phyloP scores from a whole-genome alignment of 352 stramenopile genomes.

The Phytophthora citricola region DNA sequence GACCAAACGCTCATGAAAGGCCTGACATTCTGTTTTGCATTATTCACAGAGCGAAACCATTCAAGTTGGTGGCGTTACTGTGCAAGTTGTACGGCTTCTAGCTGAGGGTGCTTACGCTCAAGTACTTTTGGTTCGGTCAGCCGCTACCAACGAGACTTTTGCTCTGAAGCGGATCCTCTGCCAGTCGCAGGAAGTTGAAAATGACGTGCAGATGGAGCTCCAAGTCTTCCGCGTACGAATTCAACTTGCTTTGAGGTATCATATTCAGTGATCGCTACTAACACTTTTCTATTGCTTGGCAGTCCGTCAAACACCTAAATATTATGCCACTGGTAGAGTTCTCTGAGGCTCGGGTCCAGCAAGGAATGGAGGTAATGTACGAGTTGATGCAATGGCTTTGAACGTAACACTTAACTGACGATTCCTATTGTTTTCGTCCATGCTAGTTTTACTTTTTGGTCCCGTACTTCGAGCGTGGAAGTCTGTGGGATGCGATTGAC shows the following conservation, averaged over 20 bases:
- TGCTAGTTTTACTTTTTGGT: slow-evolving; percentile 85
- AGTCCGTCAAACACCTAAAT: slow-evolving; percentile 86
- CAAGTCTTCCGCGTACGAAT: slow-evolving; percentile 71
- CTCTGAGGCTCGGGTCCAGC: slow-evolving; percentile 65
- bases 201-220: slow-evolving; percentile 80
- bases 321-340: slow-evolving; percentile 85
- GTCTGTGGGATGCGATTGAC: slow-evolving; percentile 80
- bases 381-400: not conserved
- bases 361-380: slow-evolving; percentile 69
- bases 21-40: not conserved
- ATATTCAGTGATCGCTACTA: not conserved
- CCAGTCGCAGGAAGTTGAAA: slow-evolving; percentile 83
- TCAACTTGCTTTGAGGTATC: not conserved
- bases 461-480: slow-evolving; percentile 86
- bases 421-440: not conserved
- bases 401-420: not conserved
- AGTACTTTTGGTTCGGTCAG: slow-evolving; percentile 82
- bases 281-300: slow-evolving; percentile 7
- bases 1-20: not conserved
- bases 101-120: slow-evolving; percentile 83
- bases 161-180: slow-evolving; percentile 86
- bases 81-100: slow-evolving; percentile 74
- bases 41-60: slow-evolving; percentile 72
- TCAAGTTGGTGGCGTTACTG: slow-evolving; percentile 70
- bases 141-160: slow-evolving; percentile 72